These are phyloP conservation scores for Scopulariopsis brevicaulis DNA, from an alignment of 2,329 filamentous ascomycete species.

Conservation along the genomic window DNA sequence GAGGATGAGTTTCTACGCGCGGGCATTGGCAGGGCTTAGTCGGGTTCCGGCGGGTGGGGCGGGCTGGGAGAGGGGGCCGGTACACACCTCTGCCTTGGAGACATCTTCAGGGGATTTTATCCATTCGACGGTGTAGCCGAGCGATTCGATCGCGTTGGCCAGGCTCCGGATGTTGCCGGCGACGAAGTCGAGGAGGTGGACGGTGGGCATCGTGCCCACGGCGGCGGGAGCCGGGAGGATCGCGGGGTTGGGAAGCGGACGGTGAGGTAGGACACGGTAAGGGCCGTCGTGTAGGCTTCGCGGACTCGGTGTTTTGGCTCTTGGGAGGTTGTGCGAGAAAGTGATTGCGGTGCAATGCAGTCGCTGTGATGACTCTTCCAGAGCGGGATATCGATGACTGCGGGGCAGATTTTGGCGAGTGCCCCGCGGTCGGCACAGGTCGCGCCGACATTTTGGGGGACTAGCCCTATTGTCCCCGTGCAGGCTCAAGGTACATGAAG, in stretches of 20 bases:
- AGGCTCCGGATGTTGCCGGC: conserved; percentile 93
- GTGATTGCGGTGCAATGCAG: background rate
- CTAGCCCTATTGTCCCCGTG: background rate
- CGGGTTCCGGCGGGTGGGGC: background rate
- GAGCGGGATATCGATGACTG: background rate
- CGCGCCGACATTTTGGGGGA: background rate
- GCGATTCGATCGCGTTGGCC: conserved; percentile 94
- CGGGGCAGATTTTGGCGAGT: conserved; percentile 3
- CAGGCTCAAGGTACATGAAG: background rate
- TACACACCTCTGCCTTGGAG: conserved; percentile 65
- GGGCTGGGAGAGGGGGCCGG: background rate
- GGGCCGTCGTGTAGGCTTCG: background rate
- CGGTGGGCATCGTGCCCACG: conserved; percentile 53
- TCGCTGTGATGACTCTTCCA: background rate
- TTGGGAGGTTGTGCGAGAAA: background rate
- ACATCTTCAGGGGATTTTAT: conserved; percentile 77
- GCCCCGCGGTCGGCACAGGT: conserved; percentile 1
- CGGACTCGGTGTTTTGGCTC: background rate
- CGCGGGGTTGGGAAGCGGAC: background rate
- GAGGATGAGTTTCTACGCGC: conserved; percentile 74
- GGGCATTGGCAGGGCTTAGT: background rate
- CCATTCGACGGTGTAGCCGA: conserved; percentile 91
- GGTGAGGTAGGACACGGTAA: background rate
- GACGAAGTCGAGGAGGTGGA: conserved; percentile 78
- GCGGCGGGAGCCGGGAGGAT: background rate